A percentile compares a stretch with the other conserved stretches of the same genome.
These are phyloP conservation scores for Digitaria exilis DNA, from an alignment of 202 grass and related monocot genomes.

Conservation along the genomic window DNA sequence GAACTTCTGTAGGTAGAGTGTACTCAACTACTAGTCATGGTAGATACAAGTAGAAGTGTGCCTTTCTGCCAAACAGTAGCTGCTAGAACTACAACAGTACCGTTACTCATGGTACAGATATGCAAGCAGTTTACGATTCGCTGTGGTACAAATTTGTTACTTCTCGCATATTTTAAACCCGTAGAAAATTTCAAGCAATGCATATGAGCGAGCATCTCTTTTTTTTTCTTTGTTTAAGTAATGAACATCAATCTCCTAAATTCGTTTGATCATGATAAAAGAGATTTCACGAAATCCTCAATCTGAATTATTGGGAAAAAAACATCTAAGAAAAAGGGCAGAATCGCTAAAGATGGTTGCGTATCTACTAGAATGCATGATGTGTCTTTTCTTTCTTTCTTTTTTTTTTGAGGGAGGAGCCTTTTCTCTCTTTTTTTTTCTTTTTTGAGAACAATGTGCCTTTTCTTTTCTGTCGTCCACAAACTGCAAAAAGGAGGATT, in stretches of 20 bases:
- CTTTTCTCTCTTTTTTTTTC: no score
- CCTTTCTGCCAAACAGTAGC: background rate
- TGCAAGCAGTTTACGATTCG: no score
- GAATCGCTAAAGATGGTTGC: background rate
- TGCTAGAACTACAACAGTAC: background rate
- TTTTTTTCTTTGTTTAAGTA: background rate
- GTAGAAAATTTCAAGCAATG: no score
- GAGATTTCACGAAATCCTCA: background rate
- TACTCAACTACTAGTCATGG: background rate
- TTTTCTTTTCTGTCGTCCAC: background rate
- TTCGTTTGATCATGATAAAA: background rate
- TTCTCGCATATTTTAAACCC: background rate
- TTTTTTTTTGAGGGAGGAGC: no score
- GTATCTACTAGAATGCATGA: background rate
- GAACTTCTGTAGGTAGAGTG: background rate
- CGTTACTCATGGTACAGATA: no score
- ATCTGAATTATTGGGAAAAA: background rate
- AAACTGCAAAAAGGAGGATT: background rate
- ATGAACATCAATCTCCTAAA: background rate
- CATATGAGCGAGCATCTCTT: background rate
- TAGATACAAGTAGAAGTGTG: background rate
- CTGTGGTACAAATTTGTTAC: background rate
- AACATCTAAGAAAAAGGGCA: background rate
- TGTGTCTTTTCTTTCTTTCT: no score
- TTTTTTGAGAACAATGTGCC: no score